A percentile compares a stretch with the other conserved stretches of the same genome.
phyloP scores from a whole-genome alignment of 2,329 filamentous ascomycete genomes.

The Arthrobotrys iridis region DNA sequence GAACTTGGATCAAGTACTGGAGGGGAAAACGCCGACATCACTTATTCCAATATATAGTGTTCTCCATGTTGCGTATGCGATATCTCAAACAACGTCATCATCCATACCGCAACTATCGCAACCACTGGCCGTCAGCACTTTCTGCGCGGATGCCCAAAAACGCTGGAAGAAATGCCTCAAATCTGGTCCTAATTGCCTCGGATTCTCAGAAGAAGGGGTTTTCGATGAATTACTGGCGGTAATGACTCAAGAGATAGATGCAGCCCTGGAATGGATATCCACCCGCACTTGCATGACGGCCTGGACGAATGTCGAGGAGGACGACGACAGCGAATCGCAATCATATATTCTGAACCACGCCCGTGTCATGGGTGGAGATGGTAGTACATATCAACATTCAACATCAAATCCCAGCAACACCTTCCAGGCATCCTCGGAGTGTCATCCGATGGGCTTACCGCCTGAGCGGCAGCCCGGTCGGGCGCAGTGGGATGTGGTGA shows the following conservation, averaged over 20 bases:
- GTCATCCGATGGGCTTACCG: constrained; percentile 19
- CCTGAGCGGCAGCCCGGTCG: constrained; percentile 18
- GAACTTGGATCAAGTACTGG: constrained; percentile 40
- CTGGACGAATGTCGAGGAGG: constrained; percentile 39
- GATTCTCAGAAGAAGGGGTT: constrained; percentile 35
- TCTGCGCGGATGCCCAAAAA: constrained; percentile 24
- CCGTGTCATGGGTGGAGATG: background rate
- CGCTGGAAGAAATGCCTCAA: constrained; percentile 45
- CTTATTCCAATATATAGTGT: constrained; percentile 43
- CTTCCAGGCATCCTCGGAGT: background rate
- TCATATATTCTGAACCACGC: constrained; percentile 6
- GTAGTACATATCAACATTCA: background rate
- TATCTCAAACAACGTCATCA: constrained; percentile 42
- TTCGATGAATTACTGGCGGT: constrained; percentile 44
- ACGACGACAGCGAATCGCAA: constrained; percentile 23
- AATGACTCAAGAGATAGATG: constrained; percentile 49
- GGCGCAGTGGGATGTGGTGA: constrained; percentile 20
- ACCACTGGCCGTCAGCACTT: constrained; percentile 19
- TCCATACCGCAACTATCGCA: constrained; percentile 29
- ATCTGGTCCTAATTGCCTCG: constrained; percentile 16
- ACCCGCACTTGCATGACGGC: constrained; percentile 34
- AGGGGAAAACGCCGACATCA: constrained; percentile 37
- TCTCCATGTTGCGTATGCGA: constrained; percentile 45
- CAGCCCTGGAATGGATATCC: constrained; percentile 46
- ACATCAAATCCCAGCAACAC: background rate